Base-by-base conservation (phyloP, 208 protist genomes). In the Leishmania major region DNA sequence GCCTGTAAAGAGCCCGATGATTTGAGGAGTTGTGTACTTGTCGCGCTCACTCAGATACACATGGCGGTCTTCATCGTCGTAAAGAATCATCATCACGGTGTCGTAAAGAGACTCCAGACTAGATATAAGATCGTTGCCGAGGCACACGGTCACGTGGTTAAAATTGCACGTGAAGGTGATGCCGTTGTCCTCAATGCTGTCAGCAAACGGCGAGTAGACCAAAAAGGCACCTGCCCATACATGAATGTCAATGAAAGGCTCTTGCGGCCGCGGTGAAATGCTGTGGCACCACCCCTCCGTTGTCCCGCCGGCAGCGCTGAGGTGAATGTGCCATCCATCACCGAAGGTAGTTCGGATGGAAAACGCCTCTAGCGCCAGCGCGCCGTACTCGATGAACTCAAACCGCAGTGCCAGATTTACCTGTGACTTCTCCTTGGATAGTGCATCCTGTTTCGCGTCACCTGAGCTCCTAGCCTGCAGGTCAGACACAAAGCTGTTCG, bases 171-270 rank as follows among this genome's bases (percentile, higher is more conserved):
- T n/a, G 75, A 94, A 95, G 35, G 70, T 90, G 59, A 91, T 87
- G 35, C 91, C 91, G 55, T 89, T 85, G 59, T 72, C 78, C 51
- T 89, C 82, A 64, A 93, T 93, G 57, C 70, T 84, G 62, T 76
- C 88, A 0, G 75, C 78, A 76, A 88, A 95, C 8, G 91, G 87
- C 6, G 91, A 93, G 31, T 57, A 40, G 1, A 35, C 51, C 31
- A 93, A 76, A 64, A 78, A 88, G 28, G 19, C 84, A 70, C 89
- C 84, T 35, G 91, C 87, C 91, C 91, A 95, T 31, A 92, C 37
- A 31, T 83, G 69, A 28, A 87, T 80, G 25, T 77, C 67, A 40
- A 86, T 80, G 37, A 83, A 86, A 35, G 78, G 45, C 40, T 86
- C 83, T 19, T 78, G 51, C 4, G 83, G 40, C 7, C 67, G 78